phyloP scores from a whole-genome alignment of 352 stramenopile species.

The Phytophthora tubulina region DNA sequence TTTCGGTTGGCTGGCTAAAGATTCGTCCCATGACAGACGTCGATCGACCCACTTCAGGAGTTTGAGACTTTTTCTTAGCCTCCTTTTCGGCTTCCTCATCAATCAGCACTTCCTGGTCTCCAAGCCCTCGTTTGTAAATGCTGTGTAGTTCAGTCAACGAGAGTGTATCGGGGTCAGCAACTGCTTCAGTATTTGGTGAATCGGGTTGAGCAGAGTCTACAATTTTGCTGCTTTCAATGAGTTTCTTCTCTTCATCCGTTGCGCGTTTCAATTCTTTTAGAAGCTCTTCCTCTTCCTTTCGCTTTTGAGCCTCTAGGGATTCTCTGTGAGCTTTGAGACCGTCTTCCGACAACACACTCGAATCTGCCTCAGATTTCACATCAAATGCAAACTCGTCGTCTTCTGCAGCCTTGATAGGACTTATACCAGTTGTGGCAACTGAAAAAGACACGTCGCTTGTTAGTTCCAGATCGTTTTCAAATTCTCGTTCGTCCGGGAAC shows the following conservation, averaged over 20 bases:
- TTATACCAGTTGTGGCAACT: constrained; percentile 25
- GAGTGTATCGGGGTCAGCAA: constrained; percentile 33
- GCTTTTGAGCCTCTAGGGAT: constrained; percentile 37
- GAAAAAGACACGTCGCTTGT: constrained; percentile 51
- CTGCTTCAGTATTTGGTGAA: neutral
- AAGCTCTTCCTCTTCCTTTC: constrained; percentile 49
- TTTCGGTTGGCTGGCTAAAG: constrained; percentile 51
- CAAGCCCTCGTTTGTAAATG: constrained; percentile 85
- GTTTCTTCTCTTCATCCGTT: constrained; percentile 51
- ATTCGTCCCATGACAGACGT: constrained; percentile 59
- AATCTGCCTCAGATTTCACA: neutral
- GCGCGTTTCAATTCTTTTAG: constrained; percentile 54
- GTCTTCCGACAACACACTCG: constrained; percentile 25
- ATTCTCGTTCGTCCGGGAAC: constrained; percentile 65
- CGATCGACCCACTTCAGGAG: constrained; percentile 4
- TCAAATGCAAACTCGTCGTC: constrained; percentile 62
- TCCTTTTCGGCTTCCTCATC: constrained; percentile 46
- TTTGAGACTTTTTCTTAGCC: neutral
- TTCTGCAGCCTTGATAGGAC: constrained; percentile 9
- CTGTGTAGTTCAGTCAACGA: constrained; percentile 76
- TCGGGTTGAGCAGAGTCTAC: neutral
- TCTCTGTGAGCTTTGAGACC: constrained; percentile 33
- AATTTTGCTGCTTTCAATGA: constrained; percentile 27
- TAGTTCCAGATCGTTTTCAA: constrained; percentile 50
- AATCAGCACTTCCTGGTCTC: constrained; percentile 72